Evolutionary conservation across 208 protist genomes (phyloP).

Genomic region (Wallacemonas sp.): DNA sequence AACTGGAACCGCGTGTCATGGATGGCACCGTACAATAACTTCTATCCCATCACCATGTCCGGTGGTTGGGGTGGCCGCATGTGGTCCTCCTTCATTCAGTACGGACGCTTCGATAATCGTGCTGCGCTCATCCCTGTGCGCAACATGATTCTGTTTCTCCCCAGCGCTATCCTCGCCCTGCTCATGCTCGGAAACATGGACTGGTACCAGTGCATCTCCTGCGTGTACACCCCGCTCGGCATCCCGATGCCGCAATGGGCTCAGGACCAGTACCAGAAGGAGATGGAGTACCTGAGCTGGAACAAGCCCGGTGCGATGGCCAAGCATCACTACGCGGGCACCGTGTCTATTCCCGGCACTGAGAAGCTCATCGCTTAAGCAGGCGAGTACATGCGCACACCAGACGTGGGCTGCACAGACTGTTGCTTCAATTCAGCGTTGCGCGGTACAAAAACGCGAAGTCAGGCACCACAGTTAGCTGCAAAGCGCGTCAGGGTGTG

Average conservation of each 20-base stretch:
- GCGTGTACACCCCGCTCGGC: slow-evolving; percentile 48
- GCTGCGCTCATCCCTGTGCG: slow-evolving; percentile 53
- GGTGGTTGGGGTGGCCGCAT: slow-evolving; percentile 78
- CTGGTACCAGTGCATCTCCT: slow-evolving; percentile 78
- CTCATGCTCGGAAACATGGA: slow-evolving; percentile 83
- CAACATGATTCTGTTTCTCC: slow-evolving; percentile 62
- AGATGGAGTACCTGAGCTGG: slow-evolving; percentile 71
- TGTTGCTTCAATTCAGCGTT: too few species aligned
- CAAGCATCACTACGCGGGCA: slow-evolving; percentile 85
- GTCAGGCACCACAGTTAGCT: too few species aligned
- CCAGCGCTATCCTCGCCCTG: slow-evolving; percentile 54
- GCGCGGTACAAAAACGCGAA: too few species aligned
- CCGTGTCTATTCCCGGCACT: slow-evolving; percentile 81
- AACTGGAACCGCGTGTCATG: slow-evolving; percentile 88
- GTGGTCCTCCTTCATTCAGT: slow-evolving; percentile 87
- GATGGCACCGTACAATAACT: slow-evolving; percentile 91
- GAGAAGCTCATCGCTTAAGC: slow-evolving; percentile 77
- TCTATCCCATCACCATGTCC: slow-evolving; percentile 87
- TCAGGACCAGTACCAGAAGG: slow-evolving; percentile 59
- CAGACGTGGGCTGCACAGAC: too few species aligned
- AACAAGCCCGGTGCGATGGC: slow-evolving; percentile 86
- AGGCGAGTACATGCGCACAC: slow-evolving; percentile 11
- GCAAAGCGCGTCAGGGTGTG: too few species aligned
- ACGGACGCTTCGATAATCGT: slow-evolving; percentile 85
- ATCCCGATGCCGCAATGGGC: slow-evolving; percentile 65